Base-by-base conservation (phyloP, 768 basidiomycete genomes). In the Terana coerulea region DNA sequence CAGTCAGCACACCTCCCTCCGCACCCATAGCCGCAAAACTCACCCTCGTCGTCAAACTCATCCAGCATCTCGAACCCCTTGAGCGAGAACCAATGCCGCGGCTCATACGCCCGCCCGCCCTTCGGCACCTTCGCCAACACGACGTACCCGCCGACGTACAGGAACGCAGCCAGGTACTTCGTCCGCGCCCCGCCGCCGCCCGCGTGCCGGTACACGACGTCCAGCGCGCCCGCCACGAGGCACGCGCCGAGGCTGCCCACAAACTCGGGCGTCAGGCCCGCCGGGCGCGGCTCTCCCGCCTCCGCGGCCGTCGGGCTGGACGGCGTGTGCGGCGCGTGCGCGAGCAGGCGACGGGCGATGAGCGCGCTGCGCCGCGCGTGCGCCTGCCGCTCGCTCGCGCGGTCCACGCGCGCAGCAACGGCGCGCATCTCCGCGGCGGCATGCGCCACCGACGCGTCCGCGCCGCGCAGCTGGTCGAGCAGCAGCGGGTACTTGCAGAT, bases 401-500 rank as follows among this genome's bases (percentile, higher is more conserved):
- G 49, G 55, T 64, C 59, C 61, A 95, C 93, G 14, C 81, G 78
- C 22, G 75, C 75, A 0, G 90, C 89, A 1, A 89, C 89, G 29
- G 75, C 73, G 53, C 83, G 78, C 88, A 95, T 91, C 0, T 82
- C 83, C 53, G 79, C 75, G 11, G 84, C 67, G 2, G 86, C 86
- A 35, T 72, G 74, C 48, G 61, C 59, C 3, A 66, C 63, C 3
- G 58, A 45, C 28, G 55, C 62, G 29, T 47, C 51, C 22, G 53
- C 53, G 12, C 19, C 41, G 25, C 45, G 55, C 40, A 97, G 77
- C 59, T 88, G 84, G 51, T 84, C 85, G 39, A 99, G 79, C 8
- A 99, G 77, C 45, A 98, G 77, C 15, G 94, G 92, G 64, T 99
- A 99, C 59, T 86, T 90, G 78, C 95, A 98, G 44, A 99, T 87